Evolutionary conservation across 148 eudicot genomes (phyloP).

Genomic region (Salicornia ramosissima): DNA sequence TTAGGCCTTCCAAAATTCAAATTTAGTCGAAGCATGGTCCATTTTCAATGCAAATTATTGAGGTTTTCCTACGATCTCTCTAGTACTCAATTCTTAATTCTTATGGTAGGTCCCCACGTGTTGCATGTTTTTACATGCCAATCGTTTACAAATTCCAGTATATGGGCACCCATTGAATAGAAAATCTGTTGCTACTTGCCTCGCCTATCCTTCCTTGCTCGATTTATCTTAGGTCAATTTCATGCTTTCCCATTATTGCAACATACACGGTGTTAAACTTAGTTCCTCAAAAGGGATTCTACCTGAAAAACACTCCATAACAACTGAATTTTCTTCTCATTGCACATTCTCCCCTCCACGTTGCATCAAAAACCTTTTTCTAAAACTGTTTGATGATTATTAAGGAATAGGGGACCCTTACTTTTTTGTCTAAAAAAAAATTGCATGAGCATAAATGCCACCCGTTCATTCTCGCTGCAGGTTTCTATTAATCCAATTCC

Average conservation of each 20-base stretch:
- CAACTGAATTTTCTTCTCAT: background rate
- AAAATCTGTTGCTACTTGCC: too few relatives aligned
- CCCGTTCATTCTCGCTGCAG: background rate
- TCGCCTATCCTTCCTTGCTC: too few relatives aligned
- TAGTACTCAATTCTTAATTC: too few relatives aligned
- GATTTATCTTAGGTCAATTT: too few relatives aligned
- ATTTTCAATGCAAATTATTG: background rate
- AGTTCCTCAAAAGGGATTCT: too few relatives aligned
- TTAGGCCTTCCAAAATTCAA: background rate
- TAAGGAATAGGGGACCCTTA: too few relatives aligned
- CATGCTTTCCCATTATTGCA: background rate
- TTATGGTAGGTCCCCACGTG: background rate
- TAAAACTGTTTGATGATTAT: background rate
- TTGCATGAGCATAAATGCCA: background rate
- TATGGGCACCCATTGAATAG: background rate
- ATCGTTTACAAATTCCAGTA: background rate
- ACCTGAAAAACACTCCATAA: background rate
- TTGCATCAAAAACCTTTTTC: background rate
- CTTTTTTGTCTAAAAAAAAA: too few relatives aligned
- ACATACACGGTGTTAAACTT: background rate
- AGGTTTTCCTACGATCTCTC: background rate
- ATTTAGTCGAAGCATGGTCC: background rate
- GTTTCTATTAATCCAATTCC: background rate
- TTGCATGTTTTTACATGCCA: too few relatives aligned
- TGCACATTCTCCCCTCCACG: background rate